Evolutionary conservation across 495 filamentous ascomycete species (phyloP).

Genomic region (Viridothelium virens): DNA sequence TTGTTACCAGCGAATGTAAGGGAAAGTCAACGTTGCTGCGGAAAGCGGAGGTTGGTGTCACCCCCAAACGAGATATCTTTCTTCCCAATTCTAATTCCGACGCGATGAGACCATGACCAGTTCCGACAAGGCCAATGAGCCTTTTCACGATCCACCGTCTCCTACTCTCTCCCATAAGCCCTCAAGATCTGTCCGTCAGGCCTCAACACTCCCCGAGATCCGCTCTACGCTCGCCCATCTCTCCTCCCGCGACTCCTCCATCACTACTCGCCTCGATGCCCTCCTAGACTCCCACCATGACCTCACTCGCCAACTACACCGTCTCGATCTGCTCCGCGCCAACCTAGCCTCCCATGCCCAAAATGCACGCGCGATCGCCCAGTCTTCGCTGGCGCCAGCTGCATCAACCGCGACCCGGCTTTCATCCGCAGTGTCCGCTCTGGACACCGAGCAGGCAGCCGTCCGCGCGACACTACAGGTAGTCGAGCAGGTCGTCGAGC

Average conservation of each 20-base stretch:
- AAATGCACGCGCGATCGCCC: slow-evolving; percentile 72
- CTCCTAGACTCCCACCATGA: slow-evolving; percentile 75
- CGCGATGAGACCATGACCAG: neutral
- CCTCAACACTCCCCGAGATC: slow-evolving; percentile 54
- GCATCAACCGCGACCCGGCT: slow-evolving; percentile 80
- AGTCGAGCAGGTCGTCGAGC: slow-evolving; percentile 91
- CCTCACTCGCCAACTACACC: slow-evolving; percentile 69
- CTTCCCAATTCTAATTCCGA: neutral
- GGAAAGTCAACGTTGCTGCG: neutral
- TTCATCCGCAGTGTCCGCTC: slow-evolving; percentile 69
- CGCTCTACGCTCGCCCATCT: slow-evolving; percentile 65
- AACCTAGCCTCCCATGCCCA: slow-evolving; percentile 82
- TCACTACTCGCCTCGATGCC: slow-evolving; percentile 65
- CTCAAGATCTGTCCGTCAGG: neutral
- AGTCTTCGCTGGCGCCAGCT: slow-evolving; percentile 78
- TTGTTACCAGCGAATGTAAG: too few species aligned
- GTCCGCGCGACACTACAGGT: slow-evolving; percentile 86
- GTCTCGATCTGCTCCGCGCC: slow-evolving; percentile 85
- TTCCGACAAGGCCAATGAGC: neutral
- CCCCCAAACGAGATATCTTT: neutral
- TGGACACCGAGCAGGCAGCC: slow-evolving; percentile 83
- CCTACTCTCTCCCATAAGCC: neutral
- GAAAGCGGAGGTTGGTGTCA: neutral
- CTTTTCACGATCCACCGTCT: neutral
- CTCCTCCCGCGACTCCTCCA: slow-evolving; percentile 61